phyloP scores from a whole-genome alignment of 169 alveolate species.

The Plasmodium inui region DNA sequence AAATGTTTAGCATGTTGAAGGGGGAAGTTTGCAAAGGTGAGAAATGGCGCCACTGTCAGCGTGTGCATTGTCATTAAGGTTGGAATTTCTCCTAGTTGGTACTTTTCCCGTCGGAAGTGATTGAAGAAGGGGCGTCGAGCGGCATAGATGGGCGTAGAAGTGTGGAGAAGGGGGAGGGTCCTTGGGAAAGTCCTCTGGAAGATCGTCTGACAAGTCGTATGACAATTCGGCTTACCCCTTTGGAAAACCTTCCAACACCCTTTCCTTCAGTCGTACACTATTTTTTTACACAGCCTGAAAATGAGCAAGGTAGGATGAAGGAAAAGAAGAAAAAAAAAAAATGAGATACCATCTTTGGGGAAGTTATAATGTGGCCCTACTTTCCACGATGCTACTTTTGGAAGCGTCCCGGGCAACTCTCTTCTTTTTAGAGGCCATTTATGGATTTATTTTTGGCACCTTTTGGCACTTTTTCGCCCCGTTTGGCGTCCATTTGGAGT shows the following conservation, averaged over 20 bases:
- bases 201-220: not conserved
- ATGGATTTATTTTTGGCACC: not conserved
- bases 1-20: not conserved
- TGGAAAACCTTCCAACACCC: not conserved
- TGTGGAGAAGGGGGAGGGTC: not conserved
- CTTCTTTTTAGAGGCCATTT: not conserved
- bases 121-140: not conserved
- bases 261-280: constrained; percentile 21
- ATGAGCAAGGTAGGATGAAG: not conserved
- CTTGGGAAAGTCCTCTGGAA: not conserved
- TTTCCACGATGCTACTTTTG: not conserved
- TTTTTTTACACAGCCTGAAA: constrained; percentile 68
- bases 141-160: not conserved
- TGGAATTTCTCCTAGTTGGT: not conserved
- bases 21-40: not conserved
- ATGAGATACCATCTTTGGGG: not conserved
- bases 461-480: not conserved
- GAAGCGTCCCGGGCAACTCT: not conserved
- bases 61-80: not conserved
- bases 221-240: not conserved
- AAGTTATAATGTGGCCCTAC: not conserved
- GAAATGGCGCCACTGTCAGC: not conserved
- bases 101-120: not conserved
- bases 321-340: constrained; percentile 2
- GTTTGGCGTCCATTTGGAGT: not conserved